Evolutionary conservation across 1,284 basidiomycete genomes (phyloP).

Genomic region (Phlebopus sp.): DNA sequence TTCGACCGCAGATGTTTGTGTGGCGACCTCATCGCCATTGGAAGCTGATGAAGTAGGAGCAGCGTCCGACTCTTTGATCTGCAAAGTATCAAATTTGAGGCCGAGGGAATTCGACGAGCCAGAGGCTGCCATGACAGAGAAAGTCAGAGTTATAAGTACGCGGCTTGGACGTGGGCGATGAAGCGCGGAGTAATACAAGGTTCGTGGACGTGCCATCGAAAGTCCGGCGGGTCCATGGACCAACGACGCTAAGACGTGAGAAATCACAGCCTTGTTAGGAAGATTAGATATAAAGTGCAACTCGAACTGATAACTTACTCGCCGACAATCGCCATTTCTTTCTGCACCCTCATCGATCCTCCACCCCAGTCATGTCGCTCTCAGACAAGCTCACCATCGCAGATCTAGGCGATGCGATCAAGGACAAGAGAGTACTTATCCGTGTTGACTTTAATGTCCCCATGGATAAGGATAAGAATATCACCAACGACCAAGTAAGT

Average conservation of each 20-base stretch:
- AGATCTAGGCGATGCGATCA: constrained; percentile 70
- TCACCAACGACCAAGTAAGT: constrained; percentile 94
- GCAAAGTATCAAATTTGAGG: constrained; percentile 56
- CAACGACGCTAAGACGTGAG: not conserved
- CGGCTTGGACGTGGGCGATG: not conserved
- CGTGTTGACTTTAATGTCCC: constrained; percentile 99
- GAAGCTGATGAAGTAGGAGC: constrained; percentile 17
- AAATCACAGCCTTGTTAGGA: constrained; percentile 2
- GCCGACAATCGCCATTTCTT: not conserved
- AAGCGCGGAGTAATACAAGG: not conserved
- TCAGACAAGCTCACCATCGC: constrained; percentile 92
- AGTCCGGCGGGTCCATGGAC: constrained; percentile 1
- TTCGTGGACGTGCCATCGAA: not conserved
- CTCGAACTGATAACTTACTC: not conserved
- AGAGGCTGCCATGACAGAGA: constrained; percentile 22
- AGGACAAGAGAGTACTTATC: constrained; percentile 90
- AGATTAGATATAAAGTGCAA: constrained; percentile 10
- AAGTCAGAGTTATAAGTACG: not conserved
- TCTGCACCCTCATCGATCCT: constrained; percentile 8
- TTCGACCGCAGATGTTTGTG: not conserved
- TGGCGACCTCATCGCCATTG: constrained; percentile 4
- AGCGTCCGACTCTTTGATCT: constrained; percentile 22
- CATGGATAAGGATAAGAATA: constrained; percentile 73
- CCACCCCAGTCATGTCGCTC: constrained; percentile 77
- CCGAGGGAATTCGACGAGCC: constrained; percentile 58